These are phyloP conservation scores for Nothophoma quercina DNA, from an alignment of 2,329 filamentous ascomycete genomes.

Conservation along the genomic window DNA sequence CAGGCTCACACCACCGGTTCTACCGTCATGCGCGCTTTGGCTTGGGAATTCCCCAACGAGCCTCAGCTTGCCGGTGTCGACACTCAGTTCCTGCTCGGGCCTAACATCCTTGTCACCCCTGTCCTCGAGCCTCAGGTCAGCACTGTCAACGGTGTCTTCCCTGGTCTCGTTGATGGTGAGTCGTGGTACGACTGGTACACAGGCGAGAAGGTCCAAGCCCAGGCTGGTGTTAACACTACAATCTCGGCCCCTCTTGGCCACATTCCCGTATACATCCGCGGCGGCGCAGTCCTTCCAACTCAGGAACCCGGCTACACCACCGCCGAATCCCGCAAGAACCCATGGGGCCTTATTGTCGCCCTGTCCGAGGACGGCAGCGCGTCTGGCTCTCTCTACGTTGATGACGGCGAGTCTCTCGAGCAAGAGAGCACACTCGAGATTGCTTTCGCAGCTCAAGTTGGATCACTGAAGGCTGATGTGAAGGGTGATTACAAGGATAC, in stretches of 20 bases:
- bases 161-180: conserved; percentile 66
- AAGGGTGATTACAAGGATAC: conserved; percentile 63
- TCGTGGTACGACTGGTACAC: conserved; percentile 85
- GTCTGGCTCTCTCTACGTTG: conserved; percentile 71
- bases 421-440: conserved; percentile 66
- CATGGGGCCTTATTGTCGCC: conserved; percentile 73
- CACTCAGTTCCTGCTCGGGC: conserved; percentile 75
- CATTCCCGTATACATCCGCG: conserved; percentile 75
- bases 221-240: conserved; percentile 64
- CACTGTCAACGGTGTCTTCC: conserved; percentile 73
- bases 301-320: conserved; percentile 76
- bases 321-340: conserved; percentile 65
- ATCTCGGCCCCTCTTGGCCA: conserved; percentile 69
- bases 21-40: conserved; percentile 75
- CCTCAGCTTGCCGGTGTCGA: conserved; percentile 71
- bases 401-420: conserved; percentile 74
- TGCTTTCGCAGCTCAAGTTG: conserved; percentile 55
- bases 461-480: conserved; percentile 58
- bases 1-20: conserved; percentile 69
- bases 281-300: conserved; percentile 71
- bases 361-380: conserved; percentile 64
- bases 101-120: conserved; percentile 70
- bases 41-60: conserved; percentile 78
- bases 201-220: conserved; percentile 61
- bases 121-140: conserved; percentile 69